Conservation (phyloP, 768 basidiomycete genomes). For the Trichaptum fuscoviolaceum region DNA sequence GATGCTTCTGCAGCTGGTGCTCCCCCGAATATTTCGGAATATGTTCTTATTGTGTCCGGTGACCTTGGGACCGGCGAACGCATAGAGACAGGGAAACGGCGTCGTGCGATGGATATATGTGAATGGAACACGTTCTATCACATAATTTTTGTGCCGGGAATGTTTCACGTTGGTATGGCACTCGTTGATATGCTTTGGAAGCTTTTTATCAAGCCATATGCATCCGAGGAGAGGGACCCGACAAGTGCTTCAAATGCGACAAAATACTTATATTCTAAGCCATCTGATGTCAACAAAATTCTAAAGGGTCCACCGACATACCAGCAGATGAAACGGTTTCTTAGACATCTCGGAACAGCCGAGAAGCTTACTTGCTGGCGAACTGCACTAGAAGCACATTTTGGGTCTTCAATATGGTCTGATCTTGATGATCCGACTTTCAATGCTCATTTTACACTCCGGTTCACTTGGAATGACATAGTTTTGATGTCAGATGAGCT, state of each 20-base stretch:
- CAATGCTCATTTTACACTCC: conserved; percentile 14
- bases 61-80: conserved; percentile 19
- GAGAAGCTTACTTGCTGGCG: conserved; percentile 27
- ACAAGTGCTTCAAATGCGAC: conserved; percentile 20
- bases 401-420: neutral
- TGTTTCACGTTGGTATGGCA: conserved; percentile 29
- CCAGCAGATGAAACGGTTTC: conserved; percentile 30
- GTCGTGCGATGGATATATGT: conserved; percentile 23
- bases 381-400: conserved; percentile 12
- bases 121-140: conserved; percentile 25
- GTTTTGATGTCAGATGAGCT: conserved; percentile 20
- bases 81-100: conserved; percentile 12
- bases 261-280: conserved; percentile 12
- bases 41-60: conserved; percentile 17
- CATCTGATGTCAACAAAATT: conserved; percentile 29
- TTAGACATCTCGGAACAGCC: conserved; percentile 25
- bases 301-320: conserved; percentile 28
- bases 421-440: conserved; percentile 6
- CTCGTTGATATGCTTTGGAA: conserved; percentile 22
- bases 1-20: conserved; percentile 6
- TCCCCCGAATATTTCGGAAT: conserved; percentile 11
- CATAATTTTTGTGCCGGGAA: conserved; percentile 18
- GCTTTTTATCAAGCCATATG: conserved; percentile 20
- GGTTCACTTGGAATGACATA: conserved; percentile 20
- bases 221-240: conserved; percentile 15